phyloP scores from a whole-genome alignment of 2,329 filamentous ascomycete genomes.

The Monilinia laxa region DNA sequence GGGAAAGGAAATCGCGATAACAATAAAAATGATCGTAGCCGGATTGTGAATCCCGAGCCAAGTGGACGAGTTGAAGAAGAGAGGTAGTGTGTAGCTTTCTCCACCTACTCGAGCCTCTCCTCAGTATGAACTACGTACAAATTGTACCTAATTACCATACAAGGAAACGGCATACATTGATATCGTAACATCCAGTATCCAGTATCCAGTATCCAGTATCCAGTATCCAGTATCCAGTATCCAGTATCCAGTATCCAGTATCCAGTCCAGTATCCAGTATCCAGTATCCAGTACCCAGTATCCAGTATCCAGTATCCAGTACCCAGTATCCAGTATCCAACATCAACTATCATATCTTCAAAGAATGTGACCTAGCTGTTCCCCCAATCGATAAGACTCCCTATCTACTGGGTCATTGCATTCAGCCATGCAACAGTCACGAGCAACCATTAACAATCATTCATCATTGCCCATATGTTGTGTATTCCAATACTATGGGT shows the following conservation, averaged over 20 bases:
- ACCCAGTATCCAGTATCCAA: too few relatives aligned
- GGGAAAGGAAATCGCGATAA: slow-evolving; percentile 21
- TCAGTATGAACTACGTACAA: slow-evolving; percentile 5
- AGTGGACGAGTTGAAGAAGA: background rate
- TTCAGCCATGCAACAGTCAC: background rate
- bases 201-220: too few relatives aligned
- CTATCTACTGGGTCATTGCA: slow-evolving; percentile 5
- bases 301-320: background rate
- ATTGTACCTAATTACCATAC: background rate
- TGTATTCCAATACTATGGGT: background rate
- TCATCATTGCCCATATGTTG: background rate
- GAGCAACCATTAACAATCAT: background rate
- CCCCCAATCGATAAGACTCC: slow-evolving; percentile 14
- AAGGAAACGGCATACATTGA: background rate
- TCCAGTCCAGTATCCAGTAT: background rate
- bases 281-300: background rate
- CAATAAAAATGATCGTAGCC: background rate
- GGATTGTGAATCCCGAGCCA: background rate
- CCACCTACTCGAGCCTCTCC: background rate
- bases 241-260: background rate
- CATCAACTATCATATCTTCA: slow-evolving; percentile 1
- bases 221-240: too few relatives aligned
- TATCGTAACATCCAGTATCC: background rate
- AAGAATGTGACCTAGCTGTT: background rate
- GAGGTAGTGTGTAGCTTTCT: too few relatives aligned